A percentile compares a stretch with the other conserved stretches of the same genome.
These are phyloP conservation scores for Chlorella sp. DNA, from an alignment of 139 green algal genomes.

Conservation along the genomic window DNA sequence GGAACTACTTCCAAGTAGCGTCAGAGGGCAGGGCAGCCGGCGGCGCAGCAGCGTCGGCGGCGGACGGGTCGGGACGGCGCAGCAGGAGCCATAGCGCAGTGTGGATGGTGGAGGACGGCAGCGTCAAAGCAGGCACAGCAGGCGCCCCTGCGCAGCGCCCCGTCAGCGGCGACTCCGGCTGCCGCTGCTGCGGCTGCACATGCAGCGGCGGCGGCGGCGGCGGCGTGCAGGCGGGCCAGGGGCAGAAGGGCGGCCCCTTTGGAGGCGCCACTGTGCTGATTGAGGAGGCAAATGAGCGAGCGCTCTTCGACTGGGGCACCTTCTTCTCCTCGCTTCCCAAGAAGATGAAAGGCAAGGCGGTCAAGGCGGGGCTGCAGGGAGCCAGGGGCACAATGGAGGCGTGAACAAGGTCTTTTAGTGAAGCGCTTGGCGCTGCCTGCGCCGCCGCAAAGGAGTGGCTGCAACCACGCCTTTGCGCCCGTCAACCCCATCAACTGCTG, in stretches of 20 bases:
- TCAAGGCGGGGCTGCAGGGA: too few relatives aligned
- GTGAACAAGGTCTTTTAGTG: too few relatives aligned
- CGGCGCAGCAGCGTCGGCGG: neutral
- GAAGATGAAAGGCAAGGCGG: constrained; percentile 24
- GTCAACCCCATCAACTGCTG: too few relatives aligned
- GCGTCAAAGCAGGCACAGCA: neutral
- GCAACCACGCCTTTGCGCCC: too few relatives aligned
- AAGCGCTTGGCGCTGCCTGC: neutral
- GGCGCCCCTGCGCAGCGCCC: neutral
- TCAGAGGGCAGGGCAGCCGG: neutral
- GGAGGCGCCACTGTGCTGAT: neutral
- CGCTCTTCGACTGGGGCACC: constrained; percentile 10
- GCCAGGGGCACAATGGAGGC: too few relatives aligned
- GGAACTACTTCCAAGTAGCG: neutral
- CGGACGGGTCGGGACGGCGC: neutral
- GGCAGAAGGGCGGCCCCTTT: neutral
- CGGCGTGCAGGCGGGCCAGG: neutral
- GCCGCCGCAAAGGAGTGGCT: neutral
- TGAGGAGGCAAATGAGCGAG: neutral
- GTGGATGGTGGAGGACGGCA: constrained; percentile 1
- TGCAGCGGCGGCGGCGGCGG: neutral
- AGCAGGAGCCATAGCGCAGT: neutral
- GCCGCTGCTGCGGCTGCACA: neutral
- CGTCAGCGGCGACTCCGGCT: too few relatives aligned
- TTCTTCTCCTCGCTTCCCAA: constrained; percentile 28